Base-by-base conservation (phyloP, 331 rosid species). In the Malus hybrid region DNA sequence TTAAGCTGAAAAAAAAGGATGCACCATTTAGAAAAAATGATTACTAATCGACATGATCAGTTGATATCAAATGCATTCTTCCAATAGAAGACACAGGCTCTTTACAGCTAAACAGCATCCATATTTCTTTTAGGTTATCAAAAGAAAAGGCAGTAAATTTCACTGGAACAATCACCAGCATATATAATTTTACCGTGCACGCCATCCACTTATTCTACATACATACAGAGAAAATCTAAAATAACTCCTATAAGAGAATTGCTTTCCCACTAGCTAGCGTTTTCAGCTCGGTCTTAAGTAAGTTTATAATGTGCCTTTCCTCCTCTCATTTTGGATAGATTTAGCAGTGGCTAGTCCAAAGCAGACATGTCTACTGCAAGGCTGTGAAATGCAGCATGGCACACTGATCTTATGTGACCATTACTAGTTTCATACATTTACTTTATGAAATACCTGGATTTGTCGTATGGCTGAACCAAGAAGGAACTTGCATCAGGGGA, bases 401-500 rank as follows among this genome's bases (percentile, higher is more conserved):
- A 32, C 50, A 13, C 65, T 22, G 71, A 22, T 68, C 71, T 76
- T 79, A 22, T 65, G 33, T 39, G 7, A 44, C 19, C 46, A 46
- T 6, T 31, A 34, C 70, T 72, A 64, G 50, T 63, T 64, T 65
- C 61, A 36, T 63, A 74, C 44, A 39, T 19, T 14, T 16, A 42
- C 54, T 73, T 46, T 50, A 70, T 52, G 39, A 34, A 63, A 70
- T 88, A 92, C 99, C 97, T 90, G 81, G 99, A 90, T 78, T 92
- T 92, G 88, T 95, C 99, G 31, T 90, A 95, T 8, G 99, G 99
- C 81, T 89, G 90, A 70, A 95, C 82, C 87, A 92, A 73, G 76
- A 95, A 88, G 75, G 97, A 95, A 78, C 88, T 85, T 46, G 89
- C 88, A 84, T 95, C 99, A 55, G 97, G 97, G 68, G 93, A 84